phyloP scores from a whole-genome alignment of 495 filamentous ascomycete species.

The Tuber magnatum region DNA sequence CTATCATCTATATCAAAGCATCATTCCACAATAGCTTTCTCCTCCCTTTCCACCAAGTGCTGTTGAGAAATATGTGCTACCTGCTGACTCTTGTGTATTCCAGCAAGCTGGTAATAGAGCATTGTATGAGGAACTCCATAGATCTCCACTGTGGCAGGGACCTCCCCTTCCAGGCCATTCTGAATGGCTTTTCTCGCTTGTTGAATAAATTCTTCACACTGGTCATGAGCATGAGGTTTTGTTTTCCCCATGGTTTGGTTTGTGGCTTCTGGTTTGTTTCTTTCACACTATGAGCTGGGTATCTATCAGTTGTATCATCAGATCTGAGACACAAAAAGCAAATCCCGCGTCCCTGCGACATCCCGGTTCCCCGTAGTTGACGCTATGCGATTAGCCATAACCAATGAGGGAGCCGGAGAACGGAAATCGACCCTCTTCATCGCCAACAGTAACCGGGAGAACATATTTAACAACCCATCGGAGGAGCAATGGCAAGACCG shows the following conservation, averaged over 20 bases:
- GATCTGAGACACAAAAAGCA: not conserved
- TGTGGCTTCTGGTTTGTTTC: not conserved
- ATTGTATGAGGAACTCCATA: constrained; percentile 7
- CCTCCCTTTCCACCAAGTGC: not conserved
- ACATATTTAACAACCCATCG: no score
- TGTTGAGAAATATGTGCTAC: not conserved
- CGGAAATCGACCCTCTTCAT: no score
- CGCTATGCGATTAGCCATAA: no score
- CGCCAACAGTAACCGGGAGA: no score
- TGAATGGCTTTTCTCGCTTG: constrained; percentile 1
- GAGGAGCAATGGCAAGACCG: no score
- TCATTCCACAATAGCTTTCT: constrained; percentile 5
- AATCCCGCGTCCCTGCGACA: not conserved
- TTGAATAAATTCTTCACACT: constrained; percentile 5
- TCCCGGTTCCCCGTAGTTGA: not conserved
- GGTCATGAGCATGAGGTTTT: not conserved
- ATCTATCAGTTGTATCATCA: not conserved
- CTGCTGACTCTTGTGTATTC: not conserved
- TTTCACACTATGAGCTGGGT: not conserved
- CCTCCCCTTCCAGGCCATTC: not conserved
- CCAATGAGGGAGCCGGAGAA: no score
- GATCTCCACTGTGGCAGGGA: constrained; percentile 7
- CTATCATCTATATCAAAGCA: not conserved
- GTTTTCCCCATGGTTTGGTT: not conserved
- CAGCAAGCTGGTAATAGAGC: not conserved